Base-by-base conservation (phyloP, 805 yeast genomes). In the Ogataea naganishii region DNA sequence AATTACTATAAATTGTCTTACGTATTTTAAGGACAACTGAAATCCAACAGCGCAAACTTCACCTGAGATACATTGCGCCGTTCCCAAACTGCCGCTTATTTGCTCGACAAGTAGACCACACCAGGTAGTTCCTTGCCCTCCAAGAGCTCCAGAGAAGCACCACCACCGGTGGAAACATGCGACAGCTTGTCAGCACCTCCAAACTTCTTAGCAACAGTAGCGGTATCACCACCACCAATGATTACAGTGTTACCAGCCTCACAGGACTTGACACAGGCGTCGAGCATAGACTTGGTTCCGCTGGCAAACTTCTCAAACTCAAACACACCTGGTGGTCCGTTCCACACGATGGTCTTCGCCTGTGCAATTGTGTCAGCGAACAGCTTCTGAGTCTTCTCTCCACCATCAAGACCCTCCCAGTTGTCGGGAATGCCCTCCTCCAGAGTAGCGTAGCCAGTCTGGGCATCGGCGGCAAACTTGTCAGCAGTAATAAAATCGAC, bases 241-340 rank as follows among this genome's bases (percentile, higher is more conserved):
- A 89, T 94, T 43, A 89, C 95, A 42, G 95, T 82, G 72, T 76
- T 76, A 58, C 96, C 96, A 37, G 75, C 72, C 60, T 73, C 77
- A 51, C 86, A 84, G 42, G 95, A 80, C 57, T 74, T 68, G 46
- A 88, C 94, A 55, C 80, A 80, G 49, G 92, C 94, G 41, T 78
- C 94, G 51, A 89, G 77, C 64, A 89, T 65, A 37, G 85, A 62
- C 69, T 88, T 83, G 58, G 97, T 89, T 66, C 97, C 97, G 37
- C 64, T 64, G 47, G 96, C 80, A 59, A 92, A 92, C 53, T 72
- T 72, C 47, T 84, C 95, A 56, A 92, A 92, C 72, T 92, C 98
- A 61, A 92, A 92, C 50, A 92, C 98, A 74, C 98, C 98, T 65
- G 98, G 96, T 44, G 98, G 98, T 62, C 98, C 98, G 72, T 92